Base-by-base conservation (phyloP, 2,329 filamentous ascomycete genomes). In the Penicillium sp. region DNA sequence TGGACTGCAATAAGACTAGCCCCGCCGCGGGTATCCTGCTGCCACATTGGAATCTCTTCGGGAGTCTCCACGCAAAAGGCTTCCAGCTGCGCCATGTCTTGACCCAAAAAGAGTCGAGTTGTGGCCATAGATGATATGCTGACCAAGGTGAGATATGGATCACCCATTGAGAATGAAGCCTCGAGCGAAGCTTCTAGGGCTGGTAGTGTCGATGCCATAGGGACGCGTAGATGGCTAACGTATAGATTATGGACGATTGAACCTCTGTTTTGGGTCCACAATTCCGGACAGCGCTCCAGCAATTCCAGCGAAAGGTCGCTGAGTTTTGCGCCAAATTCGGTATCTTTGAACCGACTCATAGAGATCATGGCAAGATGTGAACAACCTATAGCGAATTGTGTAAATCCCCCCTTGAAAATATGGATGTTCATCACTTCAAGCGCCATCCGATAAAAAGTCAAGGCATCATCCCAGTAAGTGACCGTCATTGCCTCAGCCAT, bases 71-170 rank as follows among this genome's bases (percentile, higher is more conserved):
- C 74, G 61, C 84, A 81, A 67, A 81, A 85, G 2, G 74, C 70
- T 63, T 86, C 83, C 9, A 85, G 65, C 49, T 86, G 83, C 5
- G 74, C 74, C 53, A 85, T 72, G 57, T 86, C 82, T 55, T 84
- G 78, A 9, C 81, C 81, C 5, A 81, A 74, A 71, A 79, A 84
- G 9, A 86, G 70, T 38, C 79, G 77, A 46, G 79, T 79, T 48
- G 81, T 76, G 13, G 82, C 83, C 69, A 81, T 80, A n/a, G 82
- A 74, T 2, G 82, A 84, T 19, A 85, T 70, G 57, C 84, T 84
- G 27, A 85, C 69, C 8, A 87, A 70, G 13, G 81, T 80, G 4
- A 85, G 70, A 41, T 84, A 81, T 9, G 79, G 78, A 63, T 87
- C 84, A 3, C 83, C 84, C 14, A 82, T 79, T 2, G 76, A 70